Conservation (phyloP, 2,329 filamentous ascomycete genomes). For the Venturia nashicola region DNA sequence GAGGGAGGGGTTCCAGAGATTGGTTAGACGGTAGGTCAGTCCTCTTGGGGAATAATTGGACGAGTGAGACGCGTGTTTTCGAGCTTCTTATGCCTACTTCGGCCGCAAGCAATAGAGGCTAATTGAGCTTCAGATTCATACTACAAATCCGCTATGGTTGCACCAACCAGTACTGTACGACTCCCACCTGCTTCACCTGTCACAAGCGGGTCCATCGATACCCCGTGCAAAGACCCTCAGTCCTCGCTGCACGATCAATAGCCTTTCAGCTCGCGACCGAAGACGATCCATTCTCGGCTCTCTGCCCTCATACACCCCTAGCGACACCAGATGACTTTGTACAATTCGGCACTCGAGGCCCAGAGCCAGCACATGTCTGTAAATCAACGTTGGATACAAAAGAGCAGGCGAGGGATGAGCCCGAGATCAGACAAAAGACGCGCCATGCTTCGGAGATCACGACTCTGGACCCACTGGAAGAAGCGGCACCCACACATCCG, state of each 20-base stretch:
- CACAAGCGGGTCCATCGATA: not conserved
- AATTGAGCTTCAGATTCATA: constrained; percentile 4
- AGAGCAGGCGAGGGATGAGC: not conserved
- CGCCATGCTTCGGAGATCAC: not conserved
- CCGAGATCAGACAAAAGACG: not conserved
- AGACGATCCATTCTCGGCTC: not conserved
- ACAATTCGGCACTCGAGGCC: not conserved
- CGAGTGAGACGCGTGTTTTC: not conserved
- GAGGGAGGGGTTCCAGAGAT: not conserved
- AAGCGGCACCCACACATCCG: not conserved
- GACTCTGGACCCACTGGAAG: not conserved
- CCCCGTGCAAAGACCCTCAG: constrained; percentile 9
- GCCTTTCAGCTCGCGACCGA: constrained; percentile 9
- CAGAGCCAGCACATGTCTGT: not conserved
- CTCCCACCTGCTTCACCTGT: constrained; percentile 7
- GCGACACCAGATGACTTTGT: not conserved
- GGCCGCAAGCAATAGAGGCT: not conserved
- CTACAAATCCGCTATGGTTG: constrained; percentile 11
- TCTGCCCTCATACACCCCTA: constrained; percentile 5
- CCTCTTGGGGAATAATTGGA: not conserved
- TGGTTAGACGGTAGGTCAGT: not conserved
- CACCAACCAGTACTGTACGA: constrained; percentile 5
- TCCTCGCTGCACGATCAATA: constrained; percentile 8
- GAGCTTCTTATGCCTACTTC: not conserved
- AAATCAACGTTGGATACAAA: not conserved